Evolutionary conservation across 1,139 yeast genomes (phyloP).

Genomic region (Hyphopichia buzzinii): DNA sequence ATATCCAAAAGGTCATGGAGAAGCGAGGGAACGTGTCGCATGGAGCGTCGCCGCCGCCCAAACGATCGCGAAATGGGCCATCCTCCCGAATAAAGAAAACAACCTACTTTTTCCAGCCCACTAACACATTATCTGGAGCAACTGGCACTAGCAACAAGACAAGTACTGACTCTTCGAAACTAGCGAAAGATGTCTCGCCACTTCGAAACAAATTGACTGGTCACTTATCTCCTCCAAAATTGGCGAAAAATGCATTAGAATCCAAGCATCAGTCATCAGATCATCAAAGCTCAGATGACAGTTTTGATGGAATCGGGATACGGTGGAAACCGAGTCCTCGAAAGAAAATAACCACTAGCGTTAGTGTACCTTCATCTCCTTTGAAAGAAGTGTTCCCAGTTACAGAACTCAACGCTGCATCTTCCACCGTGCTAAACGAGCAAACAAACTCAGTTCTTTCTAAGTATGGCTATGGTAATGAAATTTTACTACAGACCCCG

Average conservation of each 20-base stretch:
- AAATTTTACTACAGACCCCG: conserved; percentile 25
- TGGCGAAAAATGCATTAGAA: neutral
- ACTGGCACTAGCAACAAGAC: no score
- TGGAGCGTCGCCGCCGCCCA: neutral
- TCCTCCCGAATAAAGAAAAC: conserved; percentile 19
- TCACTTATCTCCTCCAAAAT: no score
- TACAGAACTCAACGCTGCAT: conserved; percentile 5
- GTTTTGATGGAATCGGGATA: conserved; percentile 38
- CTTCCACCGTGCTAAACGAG: conserved; percentile 25
- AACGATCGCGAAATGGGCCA: neutral
- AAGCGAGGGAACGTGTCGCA: conserved; percentile 4
- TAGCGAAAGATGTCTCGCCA: no score
- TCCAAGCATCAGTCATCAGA: conserved; percentile 5
- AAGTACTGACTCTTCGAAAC: no score
- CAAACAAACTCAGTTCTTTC: conserved; percentile 35
- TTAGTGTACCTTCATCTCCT: conserved; percentile 32
- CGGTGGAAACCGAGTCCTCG: conserved; percentile 40
- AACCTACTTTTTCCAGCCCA: conserved; percentile 38
- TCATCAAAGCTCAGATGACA: conserved; percentile 44
- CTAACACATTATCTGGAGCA: conserved; percentile 16
- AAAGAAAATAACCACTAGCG: conserved; percentile 6
- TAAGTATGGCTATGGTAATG: conserved; percentile 36
- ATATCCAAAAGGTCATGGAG: neutral
- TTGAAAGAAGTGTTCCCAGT: conserved; percentile 19
- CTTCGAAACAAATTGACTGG: no score